phyloP scores from a whole-genome alignment of 2,329 filamentous ascomycete genomes.

The Cryphonectria naterciae region DNA sequence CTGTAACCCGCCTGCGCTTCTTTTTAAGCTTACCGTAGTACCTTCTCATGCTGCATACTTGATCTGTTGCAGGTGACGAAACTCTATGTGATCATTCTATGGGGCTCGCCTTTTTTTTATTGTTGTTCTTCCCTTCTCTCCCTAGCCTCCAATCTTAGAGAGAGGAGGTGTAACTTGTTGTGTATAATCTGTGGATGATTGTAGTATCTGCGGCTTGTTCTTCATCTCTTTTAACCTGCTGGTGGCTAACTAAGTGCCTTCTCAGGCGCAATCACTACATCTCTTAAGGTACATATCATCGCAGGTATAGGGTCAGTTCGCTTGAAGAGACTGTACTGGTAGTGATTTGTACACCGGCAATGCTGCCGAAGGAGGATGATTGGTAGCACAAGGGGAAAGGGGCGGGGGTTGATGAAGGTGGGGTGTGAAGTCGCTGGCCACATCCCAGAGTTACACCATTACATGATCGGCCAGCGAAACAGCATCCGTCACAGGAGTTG shows the following conservation, averaged over 20 bases:
- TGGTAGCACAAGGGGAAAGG: background rate
- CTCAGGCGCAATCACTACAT: no score
- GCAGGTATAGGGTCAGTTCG: no score
- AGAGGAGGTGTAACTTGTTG: no score
- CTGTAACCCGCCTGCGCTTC: background rate
- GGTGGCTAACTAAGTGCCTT: no score
- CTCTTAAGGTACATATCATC: no score
- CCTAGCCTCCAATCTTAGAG: no score
- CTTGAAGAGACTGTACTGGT: background rate
- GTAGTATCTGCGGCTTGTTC: background rate
- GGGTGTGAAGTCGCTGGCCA: constrained; percentile 6
- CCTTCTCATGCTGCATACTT: background rate
- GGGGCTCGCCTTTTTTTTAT: no score
- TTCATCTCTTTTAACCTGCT: background rate
- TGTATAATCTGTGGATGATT: no score
- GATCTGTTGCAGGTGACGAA: background rate
- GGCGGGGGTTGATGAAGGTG: background rate
- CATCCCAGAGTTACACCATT: constrained; percentile 23
- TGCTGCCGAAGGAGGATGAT: background rate
- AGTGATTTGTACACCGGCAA: background rate
- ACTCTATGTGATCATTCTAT: background rate
- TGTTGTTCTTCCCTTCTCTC: no score
- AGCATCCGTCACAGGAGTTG: constrained; percentile 19
- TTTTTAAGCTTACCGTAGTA: constrained; percentile 2
- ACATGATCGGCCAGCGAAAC: constrained; percentile 23